Conservation (phyloP, 768 basidiomycete genomes). For the Leccinum obscurum region DNA sequence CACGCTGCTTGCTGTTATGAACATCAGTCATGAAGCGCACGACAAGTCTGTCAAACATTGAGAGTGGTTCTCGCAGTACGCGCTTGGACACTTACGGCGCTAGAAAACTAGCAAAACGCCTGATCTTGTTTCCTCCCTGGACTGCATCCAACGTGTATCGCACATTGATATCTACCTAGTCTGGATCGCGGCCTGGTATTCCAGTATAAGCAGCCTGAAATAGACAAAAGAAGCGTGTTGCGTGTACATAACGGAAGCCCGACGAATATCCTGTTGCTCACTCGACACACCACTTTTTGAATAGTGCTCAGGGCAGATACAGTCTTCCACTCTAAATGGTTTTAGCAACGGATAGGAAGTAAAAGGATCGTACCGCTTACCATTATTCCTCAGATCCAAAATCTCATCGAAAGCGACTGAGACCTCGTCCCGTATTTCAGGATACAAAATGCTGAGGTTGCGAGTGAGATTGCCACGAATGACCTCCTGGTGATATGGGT, state of each 20-base stretch:
- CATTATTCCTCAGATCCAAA: not conserved
- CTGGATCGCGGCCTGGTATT: not conserved
- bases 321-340: not conserved
- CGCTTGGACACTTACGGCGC: not conserved
- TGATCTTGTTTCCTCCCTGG: not conserved
- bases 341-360: not conserved
- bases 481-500: conserved; percentile 34
- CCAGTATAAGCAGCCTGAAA: not conserved
- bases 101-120: not conserved
- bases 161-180: conserved; percentile 7
- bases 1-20: not conserved
- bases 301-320: not conserved
- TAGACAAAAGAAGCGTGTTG: not conserved
- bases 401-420: not conserved
- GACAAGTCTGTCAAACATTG: not conserved
- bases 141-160: not conserved
- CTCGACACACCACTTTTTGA: not conserved
- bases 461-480: conserved; percentile 36
- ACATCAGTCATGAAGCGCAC: not conserved
- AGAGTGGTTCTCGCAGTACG: too few relatives aligned
- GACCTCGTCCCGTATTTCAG: not conserved
- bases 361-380: not conserved
- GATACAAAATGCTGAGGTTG: conserved; percentile 25
- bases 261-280: not conserved
- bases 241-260: not conserved